Percentiles rank a stretch among this genome's conserved stretches.
Conservation (phyloP, 75 land plant species). For the Pinus albicaulis region DNA sequence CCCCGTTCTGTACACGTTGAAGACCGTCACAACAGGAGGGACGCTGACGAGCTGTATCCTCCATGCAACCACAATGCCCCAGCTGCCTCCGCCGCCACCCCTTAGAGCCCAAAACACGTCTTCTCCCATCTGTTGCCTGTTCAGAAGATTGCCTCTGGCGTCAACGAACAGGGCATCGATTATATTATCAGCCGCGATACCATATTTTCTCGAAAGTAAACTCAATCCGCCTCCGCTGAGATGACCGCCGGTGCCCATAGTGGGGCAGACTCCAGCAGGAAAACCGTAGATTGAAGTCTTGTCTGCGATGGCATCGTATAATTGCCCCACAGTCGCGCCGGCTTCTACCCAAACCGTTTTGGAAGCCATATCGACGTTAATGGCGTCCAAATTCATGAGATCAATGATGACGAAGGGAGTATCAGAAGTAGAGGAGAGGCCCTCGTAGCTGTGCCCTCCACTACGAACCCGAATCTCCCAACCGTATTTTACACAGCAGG, state of each 20-base stretch:
- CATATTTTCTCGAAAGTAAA: constrained; percentile 33
- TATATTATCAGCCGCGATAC: constrained; percentile 48
- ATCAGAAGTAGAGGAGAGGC: background rate
- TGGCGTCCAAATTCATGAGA: background rate
- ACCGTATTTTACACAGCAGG: constrained; percentile 2
- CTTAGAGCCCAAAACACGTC: background rate
- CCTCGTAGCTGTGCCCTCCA: constrained; percentile 42
- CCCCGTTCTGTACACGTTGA: background rate
- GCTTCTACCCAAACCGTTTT: constrained; percentile 33
- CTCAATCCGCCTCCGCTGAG: background rate
- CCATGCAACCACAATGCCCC: background rate
- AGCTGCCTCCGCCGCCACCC: background rate
- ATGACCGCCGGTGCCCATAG: background rate
- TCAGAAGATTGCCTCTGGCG: background rate
- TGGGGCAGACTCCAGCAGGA: background rate
- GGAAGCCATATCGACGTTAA: constrained; percentile 4
- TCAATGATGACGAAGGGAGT: constrained; percentile 1
- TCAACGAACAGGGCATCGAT: constrained; percentile 9
- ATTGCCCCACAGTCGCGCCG: constrained; percentile 19
- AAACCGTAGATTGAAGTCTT: background rate
- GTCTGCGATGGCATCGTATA: background rate
- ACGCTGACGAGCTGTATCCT: background rate
- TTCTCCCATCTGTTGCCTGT: background rate
- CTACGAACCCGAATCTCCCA: constrained; percentile 21
- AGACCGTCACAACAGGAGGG: background rate